These are phyloP conservation scores for Coemansia sp. DNA, from an alignment of 192 early-diverging fungal genomes.

Conservation along the genomic window DNA sequence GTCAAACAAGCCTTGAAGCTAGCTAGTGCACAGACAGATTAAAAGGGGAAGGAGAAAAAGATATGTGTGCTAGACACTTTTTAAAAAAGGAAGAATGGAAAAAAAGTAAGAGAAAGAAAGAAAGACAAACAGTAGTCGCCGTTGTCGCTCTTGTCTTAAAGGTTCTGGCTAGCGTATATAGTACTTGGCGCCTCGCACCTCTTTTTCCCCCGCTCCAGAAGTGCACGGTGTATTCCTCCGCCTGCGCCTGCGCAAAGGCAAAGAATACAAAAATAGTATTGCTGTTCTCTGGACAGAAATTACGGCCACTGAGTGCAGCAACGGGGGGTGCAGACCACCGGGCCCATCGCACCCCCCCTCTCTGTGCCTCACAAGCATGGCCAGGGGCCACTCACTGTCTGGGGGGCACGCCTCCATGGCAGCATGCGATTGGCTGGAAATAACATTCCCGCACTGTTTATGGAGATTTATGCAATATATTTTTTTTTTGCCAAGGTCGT, in stretches of 20 bases:
- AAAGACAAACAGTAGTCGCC: constrained; percentile 15
- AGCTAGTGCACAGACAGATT: constrained; percentile 10
- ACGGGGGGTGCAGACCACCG: constrained; percentile 8
- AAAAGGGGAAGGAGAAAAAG: constrained; percentile 23
- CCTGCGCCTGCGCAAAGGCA: constrained; percentile 7
- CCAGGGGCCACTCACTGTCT: constrained; percentile 1
- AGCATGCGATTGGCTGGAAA: constrained; percentile 9
- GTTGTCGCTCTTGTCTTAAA: neutral
- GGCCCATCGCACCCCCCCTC: neutral
- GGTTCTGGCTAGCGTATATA: constrained; percentile 1
- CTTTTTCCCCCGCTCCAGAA: constrained; percentile 4
- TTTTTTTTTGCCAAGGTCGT: neutral
- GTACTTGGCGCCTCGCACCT: constrained; percentile 8
- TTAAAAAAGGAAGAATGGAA: constrained; percentile 9
- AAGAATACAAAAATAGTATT: constrained; percentile 9
- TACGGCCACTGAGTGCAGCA: constrained; percentile 2
- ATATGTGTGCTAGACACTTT: constrained; percentile 14
- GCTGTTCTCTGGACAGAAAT: constrained; percentile 8
- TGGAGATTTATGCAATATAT: neutral
- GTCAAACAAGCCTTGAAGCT: constrained; percentile 4
- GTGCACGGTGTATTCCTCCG: constrained; percentile 12
- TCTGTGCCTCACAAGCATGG: neutral
- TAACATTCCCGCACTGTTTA: neutral
- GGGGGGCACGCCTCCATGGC: constrained; percentile 4
- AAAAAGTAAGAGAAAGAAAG: constrained; percentile 4